These are phyloP conservation scores for Pontederia paniculata DNA, from an alignment of 176 grass and related monocot species.

Conservation along the genomic window DNA sequence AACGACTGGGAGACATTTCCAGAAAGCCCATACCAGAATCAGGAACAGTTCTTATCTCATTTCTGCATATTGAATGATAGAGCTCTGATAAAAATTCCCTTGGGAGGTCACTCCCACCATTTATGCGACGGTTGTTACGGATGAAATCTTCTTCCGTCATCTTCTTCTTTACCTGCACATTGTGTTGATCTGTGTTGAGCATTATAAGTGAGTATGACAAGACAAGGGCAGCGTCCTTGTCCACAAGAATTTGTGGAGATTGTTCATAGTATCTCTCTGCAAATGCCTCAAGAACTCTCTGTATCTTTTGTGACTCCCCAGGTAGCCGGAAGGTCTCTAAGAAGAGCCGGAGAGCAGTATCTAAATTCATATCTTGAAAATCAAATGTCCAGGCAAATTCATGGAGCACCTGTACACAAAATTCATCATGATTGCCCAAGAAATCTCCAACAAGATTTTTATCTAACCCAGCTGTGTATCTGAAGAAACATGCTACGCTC, in stretches of 20 bases:
- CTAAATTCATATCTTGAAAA: slow-evolving; percentile 80
- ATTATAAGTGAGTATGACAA: slow-evolving; percentile 96
- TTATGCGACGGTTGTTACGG: slow-evolving; percentile 93
- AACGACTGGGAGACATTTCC: slow-evolving; percentile 95
- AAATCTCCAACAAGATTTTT: slow-evolving; percentile 98
- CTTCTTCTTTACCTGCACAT: slow-evolving; percentile 99
- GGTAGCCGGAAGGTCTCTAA: slow-evolving; percentile 86
- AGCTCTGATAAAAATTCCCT: slow-evolving; percentile 81
- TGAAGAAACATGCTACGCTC: slow-evolving; percentile 95
- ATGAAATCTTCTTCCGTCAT: slow-evolving; percentile 99
- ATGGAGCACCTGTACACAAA: slow-evolving; percentile 97
- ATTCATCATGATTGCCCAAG: slow-evolving; percentile 97
- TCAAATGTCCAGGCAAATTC: slow-evolving; percentile 96
- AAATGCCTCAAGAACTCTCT: slow-evolving; percentile 97
- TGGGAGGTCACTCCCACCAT: slow-evolving; percentile 85
- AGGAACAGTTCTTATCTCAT: slow-evolving; percentile 86
- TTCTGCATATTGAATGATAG: slow-evolving; percentile 76
- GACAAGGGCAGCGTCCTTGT: slow-evolving; percentile 89
- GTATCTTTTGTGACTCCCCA: slow-evolving; percentile 98
- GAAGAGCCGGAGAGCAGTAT: slow-evolving; percentile 90
- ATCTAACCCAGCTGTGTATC: slow-evolving; percentile 87
- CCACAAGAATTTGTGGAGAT: slow-evolving; percentile 64
- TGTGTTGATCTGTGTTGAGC: slow-evolving; percentile 99
- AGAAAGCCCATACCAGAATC: slow-evolving; percentile 81
- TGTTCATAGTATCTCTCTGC: slow-evolving; percentile 97